Evolutionary conservation across 257 asterid genomes (phyloP).

Genomic region (Ilex asprella): DNA sequence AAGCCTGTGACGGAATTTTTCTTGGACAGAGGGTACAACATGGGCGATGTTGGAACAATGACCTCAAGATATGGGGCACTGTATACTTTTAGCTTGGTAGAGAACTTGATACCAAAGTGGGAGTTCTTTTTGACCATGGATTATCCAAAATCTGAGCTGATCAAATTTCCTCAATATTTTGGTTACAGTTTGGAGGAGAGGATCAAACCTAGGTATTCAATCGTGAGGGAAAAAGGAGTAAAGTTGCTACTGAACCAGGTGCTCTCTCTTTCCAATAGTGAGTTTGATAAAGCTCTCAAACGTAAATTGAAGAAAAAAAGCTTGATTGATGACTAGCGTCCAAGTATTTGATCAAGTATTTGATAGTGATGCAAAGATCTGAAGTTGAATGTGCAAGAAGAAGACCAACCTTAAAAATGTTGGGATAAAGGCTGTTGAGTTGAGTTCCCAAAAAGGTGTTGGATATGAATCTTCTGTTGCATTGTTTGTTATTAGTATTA

Average conservation of each 20-base stretch:
- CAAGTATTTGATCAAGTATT: neutral
- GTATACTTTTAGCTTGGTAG: slow-evolving; percentile 71
- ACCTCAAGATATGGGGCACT: slow-evolving; percentile 67
- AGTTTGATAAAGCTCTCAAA: slow-evolving; percentile 50
- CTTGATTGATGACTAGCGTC: slow-evolving; percentile 1
- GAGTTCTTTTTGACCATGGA: slow-evolving; percentile 63
- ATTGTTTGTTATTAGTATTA: no score
- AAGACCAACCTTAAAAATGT: neutral
- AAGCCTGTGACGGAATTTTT: slow-evolving; percentile 82
- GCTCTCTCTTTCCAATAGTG: slow-evolving; percentile 53
- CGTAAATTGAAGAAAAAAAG: slow-evolving; percentile 55
- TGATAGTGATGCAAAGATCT: neutral
- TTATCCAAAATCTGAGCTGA: slow-evolving; percentile 61
- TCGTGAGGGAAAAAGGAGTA: slow-evolving; percentile 51
- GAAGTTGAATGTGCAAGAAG: neutral
- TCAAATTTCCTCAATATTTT: slow-evolving; percentile 85
- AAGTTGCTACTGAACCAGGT: slow-evolving; percentile 65
- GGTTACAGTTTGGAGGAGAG: slow-evolving; percentile 83
- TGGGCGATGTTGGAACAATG: slow-evolving; percentile 59
- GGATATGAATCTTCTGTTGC: no score
- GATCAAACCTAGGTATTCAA: slow-evolving; percentile 73
- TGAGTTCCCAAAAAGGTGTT: no score
- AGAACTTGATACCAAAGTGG: slow-evolving; percentile 74
- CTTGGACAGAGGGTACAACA: slow-evolving; percentile 56
- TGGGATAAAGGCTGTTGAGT: no score